Evolutionary conservation across 345 rosid species (phyloP).

Genomic region (Populus pruinosa): DNA sequence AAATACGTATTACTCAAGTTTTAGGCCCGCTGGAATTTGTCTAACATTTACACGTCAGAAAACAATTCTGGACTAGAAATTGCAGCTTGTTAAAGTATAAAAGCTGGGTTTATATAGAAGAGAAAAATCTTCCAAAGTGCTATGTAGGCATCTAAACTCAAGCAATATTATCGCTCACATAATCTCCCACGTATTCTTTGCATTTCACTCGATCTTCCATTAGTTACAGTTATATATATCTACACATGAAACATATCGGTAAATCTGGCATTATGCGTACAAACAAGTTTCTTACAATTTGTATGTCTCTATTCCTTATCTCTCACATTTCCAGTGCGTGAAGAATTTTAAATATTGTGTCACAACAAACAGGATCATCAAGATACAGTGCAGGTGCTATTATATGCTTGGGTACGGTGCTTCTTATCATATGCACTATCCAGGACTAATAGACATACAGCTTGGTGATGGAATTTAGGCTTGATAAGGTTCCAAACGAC

Average conservation of each 20-base stretch:
- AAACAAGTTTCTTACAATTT: not conserved
- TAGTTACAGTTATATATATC: not conserved
- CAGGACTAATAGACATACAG: constrained; percentile 51
- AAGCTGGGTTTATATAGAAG: not conserved
- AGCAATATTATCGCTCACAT: not conserved
- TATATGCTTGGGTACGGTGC: constrained; percentile 36
- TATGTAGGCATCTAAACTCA: not conserved
- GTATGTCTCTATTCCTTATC: not conserved
- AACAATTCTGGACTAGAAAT: not conserved
- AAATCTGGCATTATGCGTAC: not conserved
- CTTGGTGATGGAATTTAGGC: constrained; percentile 49
- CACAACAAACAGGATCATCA: not conserved
- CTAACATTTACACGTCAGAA: not conserved
- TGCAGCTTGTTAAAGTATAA: too few relatives aligned
- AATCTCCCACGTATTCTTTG: not conserved
- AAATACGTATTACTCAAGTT: too few relatives aligned
- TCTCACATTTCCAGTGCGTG: not conserved
- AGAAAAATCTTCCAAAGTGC: not conserved
- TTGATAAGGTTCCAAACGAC: constrained; percentile 59
- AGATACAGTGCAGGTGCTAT: constrained; percentile 34
- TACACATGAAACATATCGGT: not conserved
- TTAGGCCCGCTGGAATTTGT: not conserved
- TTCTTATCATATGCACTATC: constrained; percentile 24
- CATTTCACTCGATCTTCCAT: not conserved
- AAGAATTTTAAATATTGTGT: not conserved